Evolutionary conservation across 73 alveolate genomes (phyloP).

Genomic region (Tetrahymena borealis): DNA sequence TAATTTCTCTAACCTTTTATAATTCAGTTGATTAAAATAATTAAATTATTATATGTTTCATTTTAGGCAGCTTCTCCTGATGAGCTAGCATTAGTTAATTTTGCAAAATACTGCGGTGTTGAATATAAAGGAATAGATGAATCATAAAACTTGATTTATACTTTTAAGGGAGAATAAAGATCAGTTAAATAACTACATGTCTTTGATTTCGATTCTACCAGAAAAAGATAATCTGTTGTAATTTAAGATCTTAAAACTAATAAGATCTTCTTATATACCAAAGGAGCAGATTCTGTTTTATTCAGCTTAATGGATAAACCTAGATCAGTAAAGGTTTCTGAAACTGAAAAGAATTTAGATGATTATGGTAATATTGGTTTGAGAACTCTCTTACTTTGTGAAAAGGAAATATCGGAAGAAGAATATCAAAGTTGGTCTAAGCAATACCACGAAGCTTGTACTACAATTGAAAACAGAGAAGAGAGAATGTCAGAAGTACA

Average conservation of each 20-base stretch:
- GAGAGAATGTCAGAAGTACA: constrained; percentile 68
- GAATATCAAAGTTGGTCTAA: constrained; percentile 72
- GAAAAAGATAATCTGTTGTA: constrained; percentile 85
- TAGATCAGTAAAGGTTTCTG: constrained; percentile 14
- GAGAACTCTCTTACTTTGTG: constrained; percentile 90
- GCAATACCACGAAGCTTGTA: constrained; percentile 64
- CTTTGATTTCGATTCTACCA: constrained; percentile 66
- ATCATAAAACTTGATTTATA: constrained; percentile 15
- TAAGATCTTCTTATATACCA: constrained; percentile 50
- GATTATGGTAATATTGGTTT: constrained; percentile 83
- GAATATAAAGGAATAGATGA: constrained; percentile 43
- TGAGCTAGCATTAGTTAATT: constrained; percentile 75
- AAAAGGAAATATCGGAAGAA: constrained; percentile 68
- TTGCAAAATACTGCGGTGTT: constrained; percentile 70
- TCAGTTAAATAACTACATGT: constrained; percentile 59
- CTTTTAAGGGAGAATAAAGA: constrained; percentile 35
- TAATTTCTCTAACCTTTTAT: not conserved
- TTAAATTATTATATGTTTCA: not conserved
- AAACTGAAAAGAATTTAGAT: constrained; percentile 56
- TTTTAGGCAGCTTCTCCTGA: constrained; percentile 87
- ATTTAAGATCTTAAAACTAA: constrained; percentile 56
- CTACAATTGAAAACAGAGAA: constrained; percentile 61
- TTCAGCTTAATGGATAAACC: constrained; percentile 34
- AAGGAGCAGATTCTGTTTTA: constrained; percentile 95
- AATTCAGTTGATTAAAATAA: not conserved